Base-by-base conservation (phyloP, 2,329 filamentous ascomycete species). In the Cercospora zeae-maydis region DNA sequence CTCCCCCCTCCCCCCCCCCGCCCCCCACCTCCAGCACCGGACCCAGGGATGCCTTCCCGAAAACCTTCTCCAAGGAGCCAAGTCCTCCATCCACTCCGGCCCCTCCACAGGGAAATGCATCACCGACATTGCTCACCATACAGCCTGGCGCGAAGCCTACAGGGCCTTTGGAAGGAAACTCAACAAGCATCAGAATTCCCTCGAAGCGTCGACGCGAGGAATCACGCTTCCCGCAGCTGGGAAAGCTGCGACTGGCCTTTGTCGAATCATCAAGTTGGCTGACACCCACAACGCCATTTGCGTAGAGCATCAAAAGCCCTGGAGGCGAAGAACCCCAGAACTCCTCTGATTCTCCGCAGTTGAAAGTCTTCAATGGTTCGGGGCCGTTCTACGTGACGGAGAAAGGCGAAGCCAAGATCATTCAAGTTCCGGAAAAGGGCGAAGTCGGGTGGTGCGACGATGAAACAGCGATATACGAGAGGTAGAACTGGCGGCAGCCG, bases 401-500 rank as follows among this genome's bases (percentile, higher is more conserved):
- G 2, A 69, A 67, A 1, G 75, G 74, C 1, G 71, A 76, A 57
- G 60, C 37, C 30, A 70, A 73, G 2, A n/a, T n/a, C n/a, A 47
- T 58, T 5, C 63, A 67, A 33, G 33, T 62, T 52, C 58, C 65
- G 2, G 69, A 69, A 10, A 59, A 60, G 1, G 77, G 76, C 1
- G 77, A 78, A 63, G 75, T 74, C 1, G 72, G 78, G 9, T 78
- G 76, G 77, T 77, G 76, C 61, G 77, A 78, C 59, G 67, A 73
- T 10, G 68, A 60, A 1, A 76, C 75, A 0, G 71, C 78, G 9
- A 78, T 76, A 13, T 78, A 76, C 58, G 71, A 77, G 7, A 60
- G 74, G 6, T 78, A 75, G 77, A 78, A 78, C 64, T 78, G 77
- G 76, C 64, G 77, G 24, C 76, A 78, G 63, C 14, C 74, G 76